Percentiles rank a stretch among this genome's conserved stretches.
Evolutionary conservation across 108 stramenopile genomes (phyloP).

Genomic region (Halocafeteria seosinensis): DNA sequence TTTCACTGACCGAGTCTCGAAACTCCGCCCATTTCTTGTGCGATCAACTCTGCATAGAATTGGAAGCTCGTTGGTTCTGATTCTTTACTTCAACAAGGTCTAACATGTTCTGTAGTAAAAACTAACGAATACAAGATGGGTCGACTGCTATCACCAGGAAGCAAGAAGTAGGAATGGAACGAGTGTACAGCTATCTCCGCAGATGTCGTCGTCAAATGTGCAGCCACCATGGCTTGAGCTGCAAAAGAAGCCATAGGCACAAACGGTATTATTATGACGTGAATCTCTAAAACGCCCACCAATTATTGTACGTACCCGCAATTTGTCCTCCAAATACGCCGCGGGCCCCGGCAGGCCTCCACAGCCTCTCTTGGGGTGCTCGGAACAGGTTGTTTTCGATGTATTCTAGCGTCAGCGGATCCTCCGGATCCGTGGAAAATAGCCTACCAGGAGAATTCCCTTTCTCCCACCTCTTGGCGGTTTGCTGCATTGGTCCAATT

Average conservation of each 20-base stretch:
- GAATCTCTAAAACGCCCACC: too few relatives aligned
- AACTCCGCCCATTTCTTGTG: neutral
- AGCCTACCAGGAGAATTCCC: too few relatives aligned
- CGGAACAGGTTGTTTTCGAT: slow-evolving; percentile 5
- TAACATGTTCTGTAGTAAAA: neutral
- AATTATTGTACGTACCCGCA: too few relatives aligned
- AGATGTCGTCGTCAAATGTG: neutral
- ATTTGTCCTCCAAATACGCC: slow-evolving; percentile 19
- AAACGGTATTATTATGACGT: too few relatives aligned
- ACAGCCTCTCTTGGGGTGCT: neutral
- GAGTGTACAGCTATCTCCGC: slow-evolving; percentile 4
- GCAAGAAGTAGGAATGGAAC: slow-evolving; percentile 13
- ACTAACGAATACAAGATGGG: slow-evolving; percentile 12
- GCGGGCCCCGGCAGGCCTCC: slow-evolving; percentile 8
- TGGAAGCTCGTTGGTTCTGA: too few relatives aligned
- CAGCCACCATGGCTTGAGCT: slow-evolving; percentile 1
- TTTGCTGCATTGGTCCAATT: too few relatives aligned
- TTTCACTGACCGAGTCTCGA: slow-evolving; percentile 7
- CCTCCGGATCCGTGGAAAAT: too few relatives aligned
- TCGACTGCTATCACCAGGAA: neutral
- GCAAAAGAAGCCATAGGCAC: too few relatives aligned
- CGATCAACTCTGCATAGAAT: neutral
- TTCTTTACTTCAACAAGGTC: too few relatives aligned
- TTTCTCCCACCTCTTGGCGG: too few relatives aligned
- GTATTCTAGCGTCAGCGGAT: neutral